These are phyloP conservation scores for Candida insectalens DNA, from an alignment of 805 yeast genomes.

Conservation along the genomic window DNA sequence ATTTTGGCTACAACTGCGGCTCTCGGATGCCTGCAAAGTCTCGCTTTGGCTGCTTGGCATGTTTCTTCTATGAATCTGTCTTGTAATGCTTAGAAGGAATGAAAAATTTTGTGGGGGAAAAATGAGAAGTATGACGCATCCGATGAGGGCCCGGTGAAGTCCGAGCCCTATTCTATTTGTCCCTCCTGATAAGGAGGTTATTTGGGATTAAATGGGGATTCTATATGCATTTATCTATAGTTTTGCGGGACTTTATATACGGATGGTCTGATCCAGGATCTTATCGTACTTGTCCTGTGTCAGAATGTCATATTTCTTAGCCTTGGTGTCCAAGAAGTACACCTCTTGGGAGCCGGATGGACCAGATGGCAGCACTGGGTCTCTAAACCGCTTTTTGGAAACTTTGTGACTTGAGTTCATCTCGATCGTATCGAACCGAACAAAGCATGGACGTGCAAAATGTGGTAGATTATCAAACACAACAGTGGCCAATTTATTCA, in stretches of 20 bases:
- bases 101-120: too few species aligned
- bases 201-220: too few species aligned
- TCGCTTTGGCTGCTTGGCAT: too few species aligned
- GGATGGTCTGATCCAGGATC: constrained; percentile 15
- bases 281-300: constrained; percentile 46
- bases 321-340: constrained; percentile 51
- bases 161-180: too few species aligned
- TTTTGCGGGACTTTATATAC: constrained; percentile 8
- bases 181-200: too few species aligned
- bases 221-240: too few species aligned
- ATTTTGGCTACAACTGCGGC: too few species aligned
- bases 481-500: constrained; percentile 28
- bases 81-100: too few species aligned
- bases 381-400: constrained; percentile 56
- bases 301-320: constrained; percentile 45
- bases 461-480: constrained; percentile 49
- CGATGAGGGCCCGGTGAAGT: too few species aligned
- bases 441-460: constrained; percentile 78
- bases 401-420: constrained; percentile 79
- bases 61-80: too few species aligned
- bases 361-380: constrained; percentile 64
- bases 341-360: constrained; percentile 46
- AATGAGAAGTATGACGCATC: too few species aligned
- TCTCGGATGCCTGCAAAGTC: too few species aligned
- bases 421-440: constrained; percentile 59